Evolutionary conservation across 1,284 basidiomycete species (phyloP).

Genomic region (Heliocybe sulcata): DNA sequence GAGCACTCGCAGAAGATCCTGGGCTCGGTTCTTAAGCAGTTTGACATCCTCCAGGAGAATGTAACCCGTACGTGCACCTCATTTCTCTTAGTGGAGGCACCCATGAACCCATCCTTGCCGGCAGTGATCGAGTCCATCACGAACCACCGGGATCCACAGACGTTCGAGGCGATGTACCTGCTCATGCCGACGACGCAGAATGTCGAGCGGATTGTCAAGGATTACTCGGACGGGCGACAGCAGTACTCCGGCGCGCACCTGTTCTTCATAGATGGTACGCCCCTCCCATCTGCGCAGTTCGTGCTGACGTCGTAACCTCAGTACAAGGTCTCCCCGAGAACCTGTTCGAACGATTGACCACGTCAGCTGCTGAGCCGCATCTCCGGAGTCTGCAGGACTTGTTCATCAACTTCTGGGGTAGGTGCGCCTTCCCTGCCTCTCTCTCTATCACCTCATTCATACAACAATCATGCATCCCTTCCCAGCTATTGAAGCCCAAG

Average conservation of each 20-base stretch:
- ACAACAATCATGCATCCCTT: not conserved
- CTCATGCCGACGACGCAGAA: constrained; percentile 94
- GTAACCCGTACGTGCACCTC: constrained; percentile 70
- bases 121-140: constrained; percentile 77
- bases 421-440: constrained; percentile 13
- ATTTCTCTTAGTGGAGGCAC: not conserved
- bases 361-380: constrained; percentile 64
- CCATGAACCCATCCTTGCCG: constrained; percentile 3
- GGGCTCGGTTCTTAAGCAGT: constrained; percentile 84
- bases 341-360: constrained; percentile 67
- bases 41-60: constrained; percentile 90
- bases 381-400: constrained; percentile 76
- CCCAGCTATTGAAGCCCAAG: constrained; percentile 75
- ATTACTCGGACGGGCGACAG: constrained; percentile 61
- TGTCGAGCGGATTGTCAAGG: constrained; percentile 84
- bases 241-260: constrained; percentile 89
- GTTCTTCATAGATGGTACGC: constrained; percentile 91
- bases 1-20: constrained; percentile 85
- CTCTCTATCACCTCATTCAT: constrained; percentile 11
- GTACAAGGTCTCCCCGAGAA: constrained; percentile 60
- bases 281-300: not conserved
- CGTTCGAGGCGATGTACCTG: constrained; percentile 88
- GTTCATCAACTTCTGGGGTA: constrained; percentile 87
- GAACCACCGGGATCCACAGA: constrained; percentile 67
- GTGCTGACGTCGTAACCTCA: not conserved